phyloP scores from a whole-genome alignment of 2,329 filamentous ascomycete species.

The Talaromyces verruculosus region DNA sequence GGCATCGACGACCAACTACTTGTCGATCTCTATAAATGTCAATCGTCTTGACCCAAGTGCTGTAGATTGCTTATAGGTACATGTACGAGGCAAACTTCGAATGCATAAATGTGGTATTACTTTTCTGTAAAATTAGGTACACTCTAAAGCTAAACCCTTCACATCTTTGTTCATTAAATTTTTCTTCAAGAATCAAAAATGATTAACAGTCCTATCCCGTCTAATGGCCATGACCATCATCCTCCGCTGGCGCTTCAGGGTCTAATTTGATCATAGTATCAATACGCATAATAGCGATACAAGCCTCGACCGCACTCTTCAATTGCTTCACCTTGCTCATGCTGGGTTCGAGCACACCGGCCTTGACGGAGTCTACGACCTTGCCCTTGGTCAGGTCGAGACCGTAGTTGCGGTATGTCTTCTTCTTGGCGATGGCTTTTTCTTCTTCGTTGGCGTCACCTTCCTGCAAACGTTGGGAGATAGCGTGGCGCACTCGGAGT shows the following conservation, averaged over 20 bases:
- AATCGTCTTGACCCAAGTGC: background rate
- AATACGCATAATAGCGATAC: conserved; percentile 98
- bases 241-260: conserved; percentile 73
- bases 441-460: conserved; percentile 76
- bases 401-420: conserved; percentile 98
- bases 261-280: conserved; percentile 98
- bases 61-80: background rate
- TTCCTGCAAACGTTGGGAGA: conserved; percentile 88
- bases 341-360: conserved; percentile 91
- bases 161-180: conserved; percentile 12
- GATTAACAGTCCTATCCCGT: background rate
- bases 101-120: conserved; percentile 15
- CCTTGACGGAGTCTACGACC: conserved; percentile 90
- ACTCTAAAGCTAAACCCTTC: conserved; percentile 3
- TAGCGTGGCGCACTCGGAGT: conserved; percentile 87
- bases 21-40: background rate
- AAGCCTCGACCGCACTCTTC: conserved; percentile 97
- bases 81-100: background rate
- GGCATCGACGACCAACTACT: too few species aligned
- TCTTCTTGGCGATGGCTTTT: conserved; percentile 86
- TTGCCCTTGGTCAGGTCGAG: conserved; percentile 86
- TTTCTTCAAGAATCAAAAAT: conserved; percentile 2
- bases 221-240: conserved; percentile 85
- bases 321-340: conserved; percentile 98
- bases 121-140: conserved; percentile 17